Evolutionary conservation across 2,329 filamentous ascomycete genomes (phyloP), one percentile per base, ranked within the genome.

Genomic region (Cytospora mali): DNA sequence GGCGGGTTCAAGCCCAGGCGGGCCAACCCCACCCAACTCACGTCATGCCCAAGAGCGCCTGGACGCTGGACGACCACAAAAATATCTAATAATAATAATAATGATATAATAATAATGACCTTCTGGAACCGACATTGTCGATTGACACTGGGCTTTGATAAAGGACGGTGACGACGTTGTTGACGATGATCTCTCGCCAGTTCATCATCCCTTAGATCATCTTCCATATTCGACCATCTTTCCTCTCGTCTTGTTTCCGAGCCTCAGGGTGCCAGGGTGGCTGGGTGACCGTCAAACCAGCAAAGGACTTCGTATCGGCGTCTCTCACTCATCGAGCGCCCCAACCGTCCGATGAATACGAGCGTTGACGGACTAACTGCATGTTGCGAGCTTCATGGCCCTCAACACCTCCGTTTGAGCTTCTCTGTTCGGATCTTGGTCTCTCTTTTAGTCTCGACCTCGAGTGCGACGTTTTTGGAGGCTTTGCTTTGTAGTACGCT

Each of bases 401-500:
- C 28, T 48, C 46, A 31, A 42, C 9, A 13, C n/a, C 21, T 49
- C 27, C 9, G 14, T 31, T 31, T 6, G 29, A 10, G 21, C 14
- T 35, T 28, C 31, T 61, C 39, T 29, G 25, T 11, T 50, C 29
- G 23, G 58, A 29, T 61, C 42, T 61, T 13, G 51, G 14, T n/a
- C 18, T 39, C n/a, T 7, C 18, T 42, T 23, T 16, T 49, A 35
- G 16, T 11, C 27, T 46, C 23, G 48, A 29, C 21, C 53, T 55
- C 31, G 61, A 57, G n/a, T 21, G 29, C 46, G 27, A 18, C 33
- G 29, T 55, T 28, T 52, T 51, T 28, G 35, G 53, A 28, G 42
- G 62, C 31, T 39, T 54, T 28, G 58, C 55, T 25, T 74, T 77
- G 70, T 73, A 76, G 68, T 77, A 77, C 52, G 70, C 68, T 61